Evolutionary conservation across 768 basidiomycete species (phyloP), one percentile per base, ranked within the genome.

Genomic region (Tulasnella sp.): DNA sequence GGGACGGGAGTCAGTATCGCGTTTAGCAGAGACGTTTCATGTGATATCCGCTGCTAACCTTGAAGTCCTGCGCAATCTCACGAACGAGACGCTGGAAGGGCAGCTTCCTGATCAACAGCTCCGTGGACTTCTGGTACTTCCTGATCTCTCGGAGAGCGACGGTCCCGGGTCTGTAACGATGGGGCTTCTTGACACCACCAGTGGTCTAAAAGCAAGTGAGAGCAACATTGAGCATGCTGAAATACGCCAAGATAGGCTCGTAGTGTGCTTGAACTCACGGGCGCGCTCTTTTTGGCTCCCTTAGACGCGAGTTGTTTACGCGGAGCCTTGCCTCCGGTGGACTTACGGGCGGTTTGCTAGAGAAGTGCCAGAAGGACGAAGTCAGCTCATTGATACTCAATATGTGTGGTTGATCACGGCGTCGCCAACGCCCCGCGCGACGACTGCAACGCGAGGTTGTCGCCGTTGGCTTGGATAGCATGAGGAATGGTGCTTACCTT

Each of bases 161-260:
- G 66, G 95, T 99, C 79, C 95, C 77, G 62, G 73, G 73, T 64
- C 72, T 71, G 73, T 95, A 97, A 72, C 94, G 80, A 74, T 98
- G 94, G 62, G 94, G 95, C 80, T 98, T 99, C 94, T 98, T 98
- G 69, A 96, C 93, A 84, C 93, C 93, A 76, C 93, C 93, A 64
- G 93, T 86, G 60, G 87, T 81, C 60, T 87, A 68, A 17, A 62
- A 60, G 3, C n/a, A 60, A 2, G 13, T 59, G 62, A 63, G 66
- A 42, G 27, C 34, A 3, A 47, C 23, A 50, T 19, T n/a, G n/a
- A n/a, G n/a, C n/a, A n/a, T n/a, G n/a, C n/a, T n/a, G n/a, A n/a
- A n/a, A n/a, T n/a, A n/a, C n/a, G n/a, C n/a, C n/a, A n/a, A n/a
- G n/a, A n/a, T n/a, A n/a, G n/a, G n/a, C n/a, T n/a, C n/a, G n/a